Evolutionary conservation across 176 grass and related monocot species (phyloP), one percentile per base, ranked within the genome.

Genomic region (Carex myosuroides): DNA sequence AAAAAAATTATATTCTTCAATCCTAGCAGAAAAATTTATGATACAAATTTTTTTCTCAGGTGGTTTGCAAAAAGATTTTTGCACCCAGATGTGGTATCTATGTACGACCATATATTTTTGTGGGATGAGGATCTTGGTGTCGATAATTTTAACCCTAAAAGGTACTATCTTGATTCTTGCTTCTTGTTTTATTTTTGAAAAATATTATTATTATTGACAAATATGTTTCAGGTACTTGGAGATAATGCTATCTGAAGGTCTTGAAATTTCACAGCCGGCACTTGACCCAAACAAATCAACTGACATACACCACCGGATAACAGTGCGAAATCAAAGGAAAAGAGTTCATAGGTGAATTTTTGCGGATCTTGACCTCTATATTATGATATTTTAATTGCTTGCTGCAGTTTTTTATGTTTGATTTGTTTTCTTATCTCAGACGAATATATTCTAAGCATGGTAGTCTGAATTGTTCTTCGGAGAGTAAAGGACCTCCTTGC

Each of bases 111-210:
- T 75, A 91, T 98, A 32, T 98, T 98, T 86, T 75, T 98, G 56
- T 98, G 95, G 95, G 95, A 98, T 79, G 95, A 98, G 87, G 95
- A 98, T 86, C 89, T 98, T 74, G 95, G 95, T 60, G 92, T 98
- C n/a, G 91, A 95, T 3, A 91, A 88, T 63, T 98, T 98, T 91
- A 85, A 98, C 78, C 92, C 90, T 1, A 87, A 17, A 90, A 95
- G 92, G 95, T 95, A 90, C 22, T 52, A 73, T 16, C 80, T 13
- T 14, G 13, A 33, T 16, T 55, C 53, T 62, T 6, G 13, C 69
- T 16, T 21, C n/a, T 48, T 8, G 69, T 2, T 85, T 29, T 76
- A 37, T 71, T 82, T 46, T 24, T 42, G 81, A 57, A 11, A 81
- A 61, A 60, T 65, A 21, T 2, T 48, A 8, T 20, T 76, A 37